Percentiles rank a stretch among this genome's conserved stretches.
These are phyloP conservation scores for Fagopyrum tataricum DNA, from an alignment of 148 eudicot genomes.

Conservation along the genomic window DNA sequence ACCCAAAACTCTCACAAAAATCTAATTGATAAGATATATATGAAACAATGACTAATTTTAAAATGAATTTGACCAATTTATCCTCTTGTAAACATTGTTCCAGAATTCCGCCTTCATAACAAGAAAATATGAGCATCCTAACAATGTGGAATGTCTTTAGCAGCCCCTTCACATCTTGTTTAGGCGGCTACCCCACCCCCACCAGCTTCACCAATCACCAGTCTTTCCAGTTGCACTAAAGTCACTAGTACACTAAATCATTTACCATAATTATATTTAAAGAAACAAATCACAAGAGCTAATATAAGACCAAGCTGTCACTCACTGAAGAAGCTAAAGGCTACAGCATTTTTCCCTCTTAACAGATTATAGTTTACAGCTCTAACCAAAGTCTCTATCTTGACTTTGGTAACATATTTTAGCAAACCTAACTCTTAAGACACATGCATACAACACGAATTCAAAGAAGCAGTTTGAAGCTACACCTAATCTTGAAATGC, in stretches of 20 bases:
- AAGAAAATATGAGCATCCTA: not conserved
- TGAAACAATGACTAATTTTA: no score
- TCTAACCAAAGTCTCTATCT: slow-evolving; percentile 6
- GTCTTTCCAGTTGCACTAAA: not conserved
- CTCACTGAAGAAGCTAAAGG: not conserved
- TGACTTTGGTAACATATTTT: slow-evolving; percentile 3
- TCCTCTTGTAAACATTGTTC: not conserved
- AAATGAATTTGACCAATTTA: not conserved
- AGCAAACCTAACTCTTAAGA: not conserved
- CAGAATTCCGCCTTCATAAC: not conserved
- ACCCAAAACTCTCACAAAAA: no score
- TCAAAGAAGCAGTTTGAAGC: slow-evolving; percentile 4
- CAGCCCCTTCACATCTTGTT: no score
- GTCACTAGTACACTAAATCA: not conserved
- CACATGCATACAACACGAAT: slow-evolving; percentile 1
- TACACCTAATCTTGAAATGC: slow-evolving; percentile 5
- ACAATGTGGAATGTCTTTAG: not conserved
- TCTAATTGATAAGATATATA: no score
- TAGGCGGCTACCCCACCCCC: no score
- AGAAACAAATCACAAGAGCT: not conserved
- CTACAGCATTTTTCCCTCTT: not conserved
- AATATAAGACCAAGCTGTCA: not conserved
- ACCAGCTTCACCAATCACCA: no score
- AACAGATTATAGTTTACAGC: not conserved
- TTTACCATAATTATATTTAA: not conserved